Conservation (phyloP, 2,329 filamentous ascomycete species). For the Septoria petroselini region DNA sequence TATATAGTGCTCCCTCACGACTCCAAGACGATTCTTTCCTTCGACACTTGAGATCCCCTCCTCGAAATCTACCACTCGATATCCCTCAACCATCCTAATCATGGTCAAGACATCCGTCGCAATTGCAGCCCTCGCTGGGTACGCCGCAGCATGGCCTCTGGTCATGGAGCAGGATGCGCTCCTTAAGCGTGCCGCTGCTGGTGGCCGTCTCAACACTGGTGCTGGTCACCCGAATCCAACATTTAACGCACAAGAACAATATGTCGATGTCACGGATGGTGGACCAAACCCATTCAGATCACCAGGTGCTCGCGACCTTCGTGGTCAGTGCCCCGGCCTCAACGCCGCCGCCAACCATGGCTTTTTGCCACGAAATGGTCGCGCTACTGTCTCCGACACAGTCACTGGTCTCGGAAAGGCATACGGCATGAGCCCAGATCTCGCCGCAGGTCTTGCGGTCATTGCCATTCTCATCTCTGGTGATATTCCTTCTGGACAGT, state of each 20-base stretch:
- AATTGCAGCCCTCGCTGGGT: constrained; percentile 16
- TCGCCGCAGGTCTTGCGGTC: constrained; percentile 31
- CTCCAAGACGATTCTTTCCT: not conserved
- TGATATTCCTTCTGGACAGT: constrained; percentile 18
- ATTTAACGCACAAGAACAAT: constrained; percentile 21
- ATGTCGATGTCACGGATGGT: constrained; percentile 25
- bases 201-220: constrained; percentile 21
- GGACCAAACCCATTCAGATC: constrained; percentile 31
- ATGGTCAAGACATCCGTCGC: constrained; percentile 14
- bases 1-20: not conserved
- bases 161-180: constrained; percentile 18
- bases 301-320: constrained; percentile 29
- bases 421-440: constrained; percentile 34
- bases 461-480: constrained; percentile 30
- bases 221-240: constrained; percentile 21
- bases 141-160: constrained; percentile 18
- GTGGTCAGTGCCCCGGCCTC: constrained; percentile 32
- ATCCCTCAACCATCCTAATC: too few relatives aligned
- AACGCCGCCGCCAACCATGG: constrained; percentile 30
- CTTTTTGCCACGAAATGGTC: constrained; percentile 19
- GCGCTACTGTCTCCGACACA: constrained; percentile 14
- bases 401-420: constrained; percentile 25
- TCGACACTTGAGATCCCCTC: not conserved
- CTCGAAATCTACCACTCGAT: too few relatives aligned
- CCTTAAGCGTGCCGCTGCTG: constrained; percentile 13